Evolutionary conservation across 345 rosid species (phyloP).

Genomic region (Iberis pinnata): DNA sequence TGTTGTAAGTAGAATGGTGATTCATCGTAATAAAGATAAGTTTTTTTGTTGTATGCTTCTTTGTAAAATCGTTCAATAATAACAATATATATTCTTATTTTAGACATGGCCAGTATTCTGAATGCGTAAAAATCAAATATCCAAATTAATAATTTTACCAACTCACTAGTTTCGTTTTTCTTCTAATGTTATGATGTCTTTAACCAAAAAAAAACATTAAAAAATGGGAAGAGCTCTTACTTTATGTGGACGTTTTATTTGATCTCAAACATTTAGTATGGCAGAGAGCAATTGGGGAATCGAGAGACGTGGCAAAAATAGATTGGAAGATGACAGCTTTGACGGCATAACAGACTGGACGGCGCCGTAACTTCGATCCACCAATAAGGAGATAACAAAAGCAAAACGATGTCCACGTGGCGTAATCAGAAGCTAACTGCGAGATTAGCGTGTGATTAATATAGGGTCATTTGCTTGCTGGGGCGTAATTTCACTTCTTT

Average conservation of each 20-base stretch:
- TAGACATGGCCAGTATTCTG: too few relatives aligned
- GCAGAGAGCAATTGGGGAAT: slow-evolving; percentile 12
- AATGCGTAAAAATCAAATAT: too few relatives aligned
- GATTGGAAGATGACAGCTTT: slow-evolving; percentile 26
- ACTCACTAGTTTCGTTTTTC: too few relatives aligned
- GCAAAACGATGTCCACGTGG: slow-evolving; percentile 17
- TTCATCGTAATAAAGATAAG: too few relatives aligned
- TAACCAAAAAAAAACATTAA: too few relatives aligned
- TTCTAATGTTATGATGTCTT: too few relatives aligned
- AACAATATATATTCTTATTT: too few relatives aligned
- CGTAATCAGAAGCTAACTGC: slow-evolving; percentile 11
- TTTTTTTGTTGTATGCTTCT: too few relatives aligned
- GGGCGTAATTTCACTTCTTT: too few relatives aligned
- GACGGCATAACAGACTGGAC: slow-evolving; percentile 23
- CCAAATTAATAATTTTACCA: too few relatives aligned
- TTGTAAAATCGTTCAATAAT: too few relatives aligned
- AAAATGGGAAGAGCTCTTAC: not conserved
- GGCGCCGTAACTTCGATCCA: slow-evolving; percentile 26
- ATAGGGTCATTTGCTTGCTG: not conserved
- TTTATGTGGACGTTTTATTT: not conserved
- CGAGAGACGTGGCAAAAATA: slow-evolving; percentile 5
- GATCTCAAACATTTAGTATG: slow-evolving; percentile 21
- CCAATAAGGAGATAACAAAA: slow-evolving; percentile 12
- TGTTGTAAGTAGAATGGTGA: too few relatives aligned
- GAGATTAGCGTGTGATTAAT: slow-evolving; percentile 22